These are phyloP conservation scores for Paramecium sexaurelia DNA, from an alignment of 73 alveolate genomes.

Conservation along the genomic window DNA sequence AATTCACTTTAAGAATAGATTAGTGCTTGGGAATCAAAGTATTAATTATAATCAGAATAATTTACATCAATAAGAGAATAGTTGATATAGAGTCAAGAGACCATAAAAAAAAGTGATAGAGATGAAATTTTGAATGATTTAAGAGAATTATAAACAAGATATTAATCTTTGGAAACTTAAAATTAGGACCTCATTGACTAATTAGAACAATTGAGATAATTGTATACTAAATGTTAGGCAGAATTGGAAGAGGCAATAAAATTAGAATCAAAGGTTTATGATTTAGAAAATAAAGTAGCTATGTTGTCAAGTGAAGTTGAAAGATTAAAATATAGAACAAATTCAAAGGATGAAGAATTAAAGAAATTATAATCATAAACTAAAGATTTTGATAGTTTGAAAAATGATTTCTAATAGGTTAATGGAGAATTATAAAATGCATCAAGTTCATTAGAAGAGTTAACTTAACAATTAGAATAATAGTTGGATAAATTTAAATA, in stretches of 20 bases:
- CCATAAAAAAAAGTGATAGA: conserved; percentile 3
- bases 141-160: not conserved
- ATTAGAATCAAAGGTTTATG: conserved; percentile 30
- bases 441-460: not conserved
- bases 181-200: not conserved
- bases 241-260: conserved; percentile 27
- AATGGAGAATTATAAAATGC: not conserved
- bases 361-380: not conserved
- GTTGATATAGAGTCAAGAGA: not conserved
- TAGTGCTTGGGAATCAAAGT: conserved; percentile 1
- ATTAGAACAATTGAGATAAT: not conserved
- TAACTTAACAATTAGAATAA: not conserved
- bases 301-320: conserved; percentile 48
- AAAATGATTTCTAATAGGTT: not conserved
- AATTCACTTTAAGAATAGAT: not conserved
- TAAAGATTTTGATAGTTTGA: not conserved
- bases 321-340: conserved; percentile 19
- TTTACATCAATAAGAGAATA: not conserved
- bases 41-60: not conserved
- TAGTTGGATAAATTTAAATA: not conserved
- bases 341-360: conserved; percentile 39
- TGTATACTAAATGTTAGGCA: not conserved
- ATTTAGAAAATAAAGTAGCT: conserved; percentile 54
- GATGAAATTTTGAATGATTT: conserved; percentile 4
- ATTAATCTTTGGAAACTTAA: not conserved